Evolutionary conservation across 768 basidiomycete species (phyloP).

Genomic region (Lyophyllum decastes): DNA sequence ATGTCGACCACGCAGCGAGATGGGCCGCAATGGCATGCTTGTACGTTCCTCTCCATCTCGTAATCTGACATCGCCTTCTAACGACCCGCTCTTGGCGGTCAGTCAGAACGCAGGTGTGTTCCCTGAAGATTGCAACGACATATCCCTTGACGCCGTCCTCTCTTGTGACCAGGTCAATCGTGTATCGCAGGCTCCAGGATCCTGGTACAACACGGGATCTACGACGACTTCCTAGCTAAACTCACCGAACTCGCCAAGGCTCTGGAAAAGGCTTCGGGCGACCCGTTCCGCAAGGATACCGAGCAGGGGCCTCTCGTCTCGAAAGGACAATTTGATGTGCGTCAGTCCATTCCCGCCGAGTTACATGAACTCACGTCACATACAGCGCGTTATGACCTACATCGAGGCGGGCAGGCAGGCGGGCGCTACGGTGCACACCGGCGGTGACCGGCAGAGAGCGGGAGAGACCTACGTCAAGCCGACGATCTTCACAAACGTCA

Average conservation of each 20-base stretch:
- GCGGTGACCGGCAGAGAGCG: conserved; percentile 55
- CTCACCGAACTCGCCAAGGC: conserved; percentile 50
- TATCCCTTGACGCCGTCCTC: not conserved
- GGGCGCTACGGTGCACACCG: conserved; percentile 62
- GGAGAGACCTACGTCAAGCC: conserved; percentile 74
- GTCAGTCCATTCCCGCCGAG: conserved; percentile 22
- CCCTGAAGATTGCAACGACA: not conserved
- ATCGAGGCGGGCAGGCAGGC: conserved; percentile 67
- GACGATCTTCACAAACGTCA: conserved; percentile 67
- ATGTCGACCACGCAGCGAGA: conserved; percentile 68
- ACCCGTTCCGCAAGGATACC: conserved; percentile 57
- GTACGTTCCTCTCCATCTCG: conserved; percentile 32
- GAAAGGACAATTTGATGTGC: conserved; percentile 63
- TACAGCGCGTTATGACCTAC: conserved; percentile 66
- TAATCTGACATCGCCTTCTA: not conserved
- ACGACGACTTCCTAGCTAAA: conserved; percentile 70
- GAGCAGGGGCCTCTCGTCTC: conserved; percentile 76
- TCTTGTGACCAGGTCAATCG: conserved; percentile 46
- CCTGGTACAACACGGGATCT: conserved; percentile 77
- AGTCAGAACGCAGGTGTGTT: conserved; percentile 29
- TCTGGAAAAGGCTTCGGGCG: conserved; percentile 53
- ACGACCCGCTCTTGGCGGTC: too few relatives aligned
- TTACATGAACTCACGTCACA: not conserved
- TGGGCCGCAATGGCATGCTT: conserved; percentile 76
- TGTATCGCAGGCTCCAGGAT: conserved; percentile 85